These are phyloP conservation scores for Phytophthora sojae DNA, from an alignment of 352 stramenopile genomes.

Conservation along the genomic window DNA sequence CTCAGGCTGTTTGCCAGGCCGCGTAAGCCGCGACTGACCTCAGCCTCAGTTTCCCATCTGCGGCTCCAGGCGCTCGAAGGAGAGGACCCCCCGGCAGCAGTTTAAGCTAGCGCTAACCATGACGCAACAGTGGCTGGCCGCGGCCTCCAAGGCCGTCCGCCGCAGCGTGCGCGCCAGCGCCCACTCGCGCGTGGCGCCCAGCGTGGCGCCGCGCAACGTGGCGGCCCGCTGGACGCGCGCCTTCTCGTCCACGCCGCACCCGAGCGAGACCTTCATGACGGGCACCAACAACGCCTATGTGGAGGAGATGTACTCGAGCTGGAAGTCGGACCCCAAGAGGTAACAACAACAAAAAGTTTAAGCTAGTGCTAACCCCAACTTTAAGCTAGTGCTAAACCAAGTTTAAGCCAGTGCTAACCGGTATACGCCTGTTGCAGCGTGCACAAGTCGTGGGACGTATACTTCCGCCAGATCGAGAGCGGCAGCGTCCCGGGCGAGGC, in stretches of 20 bases:
- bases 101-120: conserved; percentile 30
- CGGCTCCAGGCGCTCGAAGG: conserved; percentile 17
- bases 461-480: conserved; percentile 86
- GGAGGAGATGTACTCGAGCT: conserved; percentile 98
- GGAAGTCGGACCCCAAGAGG: conserved; percentile 90
- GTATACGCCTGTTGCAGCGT: conserved; percentile 51
- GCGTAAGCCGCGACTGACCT: conserved; percentile 12
- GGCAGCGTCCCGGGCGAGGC: conserved; percentile 80
- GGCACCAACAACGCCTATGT: conserved; percentile 96
- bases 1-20: conserved; percentile 12
- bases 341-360: conserved; percentile 11
- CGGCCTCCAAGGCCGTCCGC: conserved; percentile 49
- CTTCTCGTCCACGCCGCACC: conserved; percentile 75
- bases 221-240: conserved; percentile 45
- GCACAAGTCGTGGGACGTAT: conserved; percentile 90
- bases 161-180: conserved; percentile 53
- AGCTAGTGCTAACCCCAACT: neutral
- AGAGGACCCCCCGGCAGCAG: conserved; percentile 18
- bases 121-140: conserved; percentile 75
- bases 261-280: conserved; percentile 93
- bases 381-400: neutral
- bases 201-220: conserved; percentile 15
- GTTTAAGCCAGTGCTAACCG: neutral
- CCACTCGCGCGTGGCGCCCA: conserved; percentile 21
- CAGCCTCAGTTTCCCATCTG: conserved; percentile 41